These are phyloP conservation scores for Fusarium sarcochroum DNA, from an alignment of 2,329 filamentous ascomycete species.

Conservation along the genomic window DNA sequence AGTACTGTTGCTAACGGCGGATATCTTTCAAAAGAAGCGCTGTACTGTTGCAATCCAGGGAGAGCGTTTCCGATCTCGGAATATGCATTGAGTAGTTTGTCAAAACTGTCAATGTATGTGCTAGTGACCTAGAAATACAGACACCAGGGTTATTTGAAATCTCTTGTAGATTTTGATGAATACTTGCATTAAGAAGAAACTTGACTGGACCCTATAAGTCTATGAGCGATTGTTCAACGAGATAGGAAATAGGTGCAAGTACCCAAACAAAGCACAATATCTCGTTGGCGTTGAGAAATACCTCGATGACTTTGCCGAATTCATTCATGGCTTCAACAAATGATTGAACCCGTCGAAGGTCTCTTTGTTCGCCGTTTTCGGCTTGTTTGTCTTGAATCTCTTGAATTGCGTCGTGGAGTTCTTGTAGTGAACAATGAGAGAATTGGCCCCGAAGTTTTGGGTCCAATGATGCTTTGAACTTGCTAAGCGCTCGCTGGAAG, in stretches of 20 bases:
- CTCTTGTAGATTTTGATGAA: background rate
- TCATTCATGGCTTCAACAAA: conserved; percentile 25
- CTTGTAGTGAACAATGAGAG: conserved; percentile 1
- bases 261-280: conserved; percentile 27
- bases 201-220: conserved; percentile 25
- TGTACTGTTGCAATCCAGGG: conserved; percentile 3
- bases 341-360: background rate
- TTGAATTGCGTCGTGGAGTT: background rate
- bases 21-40: conserved; percentile 3
- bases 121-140: conserved; percentile 4
- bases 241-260: background rate
- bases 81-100: conserved; percentile 19
- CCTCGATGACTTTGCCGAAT: conserved; percentile 8
- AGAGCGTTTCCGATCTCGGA: conserved; percentile 14
- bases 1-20: background rate
- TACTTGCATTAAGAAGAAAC: conserved; percentile 10
- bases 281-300: conserved; percentile 13
- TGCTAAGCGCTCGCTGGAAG: conserved; percentile 10
- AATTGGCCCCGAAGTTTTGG: background rate
- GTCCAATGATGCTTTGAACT: conserved; percentile 4
- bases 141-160: background rate
- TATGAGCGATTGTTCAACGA: background rate
- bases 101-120: background rate
- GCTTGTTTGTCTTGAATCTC: conserved; percentile 5
- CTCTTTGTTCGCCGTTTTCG: background rate